Evolutionary conservation across 139 green algal genomes (phyloP), one percentile per base, ranked within the genome.

Genomic region (Chlorella sp.): DNA sequence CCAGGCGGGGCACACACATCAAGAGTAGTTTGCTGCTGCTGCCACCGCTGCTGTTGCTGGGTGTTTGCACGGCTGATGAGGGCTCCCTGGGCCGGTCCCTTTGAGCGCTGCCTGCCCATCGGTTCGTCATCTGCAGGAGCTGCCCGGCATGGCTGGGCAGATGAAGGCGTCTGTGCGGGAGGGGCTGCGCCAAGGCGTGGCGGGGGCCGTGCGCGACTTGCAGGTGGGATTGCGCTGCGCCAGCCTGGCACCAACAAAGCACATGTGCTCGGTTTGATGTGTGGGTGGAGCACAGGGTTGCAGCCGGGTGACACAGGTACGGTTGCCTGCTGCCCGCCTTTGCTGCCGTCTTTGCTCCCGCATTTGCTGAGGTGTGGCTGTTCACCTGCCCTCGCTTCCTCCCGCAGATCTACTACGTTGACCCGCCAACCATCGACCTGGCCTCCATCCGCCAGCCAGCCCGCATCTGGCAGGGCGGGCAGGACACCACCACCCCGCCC

Each of bases 401-500:
- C 13, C 5, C 64, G 72, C 70, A 77, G 70, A 20, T 72, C 36
- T 72, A 60, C 76, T 56, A 82, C 38, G 56, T 58, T 14, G 41
- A 51, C 2, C 58, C 76, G 0, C 56, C 28, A 0, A 36, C 56
- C 0, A 4, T 82, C 8, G 26, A 82, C 36, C 56, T 82, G 56
- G 6, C 36, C 11, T 17, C 56, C 38, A 72, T 82, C 5, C 56
- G 40, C 14, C 51, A 74, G 58, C 58, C 44, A 14, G 26, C 60
- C 4, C 38, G 43, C 30, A 68, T 83, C 41, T 83, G 77, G 77
- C 77, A 83, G 40, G 77, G 48, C 36, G 22, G 76, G 46, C 17
- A 78, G 72, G 82, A 82, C 72, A 60, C n/a, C 46, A 75, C 73
- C 54, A 86, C 56, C 32, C 72, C 82, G 28, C 48, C 41, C 0